phyloP scores from a whole-genome alignment of 2,329 filamentous ascomycete genomes.

The Coniella lustricola region DNA sequence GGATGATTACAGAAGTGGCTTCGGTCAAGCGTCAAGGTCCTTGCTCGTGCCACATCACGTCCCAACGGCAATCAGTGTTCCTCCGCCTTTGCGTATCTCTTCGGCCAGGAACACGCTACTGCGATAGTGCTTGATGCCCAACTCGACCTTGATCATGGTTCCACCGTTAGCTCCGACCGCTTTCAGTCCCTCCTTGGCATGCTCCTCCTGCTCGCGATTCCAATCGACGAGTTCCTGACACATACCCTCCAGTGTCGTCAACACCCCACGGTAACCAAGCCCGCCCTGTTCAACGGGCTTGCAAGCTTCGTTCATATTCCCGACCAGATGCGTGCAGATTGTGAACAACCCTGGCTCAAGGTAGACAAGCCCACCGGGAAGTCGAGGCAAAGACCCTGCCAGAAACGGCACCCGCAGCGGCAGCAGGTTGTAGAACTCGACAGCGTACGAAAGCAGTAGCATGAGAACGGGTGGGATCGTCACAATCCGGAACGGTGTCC shows the following conservation, averaged over 20 bases:
- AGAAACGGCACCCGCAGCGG: slow-evolving; percentile 23
- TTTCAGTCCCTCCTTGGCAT: slow-evolving; percentile 3
- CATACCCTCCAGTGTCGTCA: slow-evolving; percentile 35
- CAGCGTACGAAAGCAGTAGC: slow-evolving; percentile 28
- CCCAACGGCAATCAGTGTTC: no score
- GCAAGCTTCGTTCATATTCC: slow-evolving; percentile 25
- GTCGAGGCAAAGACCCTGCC: slow-evolving; percentile 23
- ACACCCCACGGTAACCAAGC: slow-evolving; percentile 31
- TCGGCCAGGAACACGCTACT: slow-evolving; percentile 33
- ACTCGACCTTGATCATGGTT: slow-evolving; percentile 4
- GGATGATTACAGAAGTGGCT: no score
- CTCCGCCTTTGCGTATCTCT: slow-evolving; percentile 25
- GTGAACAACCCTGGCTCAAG: slow-evolving; percentile 34
- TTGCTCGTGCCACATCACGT: no score
- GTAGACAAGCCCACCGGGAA: slow-evolving; percentile 28
- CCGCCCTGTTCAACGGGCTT: slow-evolving; percentile 29
- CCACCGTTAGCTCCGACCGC: not conserved
- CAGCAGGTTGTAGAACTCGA: slow-evolving; percentile 31
- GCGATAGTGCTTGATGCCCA: slow-evolving; percentile 26
- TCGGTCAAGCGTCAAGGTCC: no score
- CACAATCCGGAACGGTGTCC: slow-evolving; percentile 28
- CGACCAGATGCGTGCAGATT: slow-evolving; percentile 33
- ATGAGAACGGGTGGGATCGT: slow-evolving; percentile 27
- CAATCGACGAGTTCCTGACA: slow-evolving; percentile 34
- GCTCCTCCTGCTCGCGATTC: slow-evolving; percentile 30